These are phyloP conservation scores for Taxawa tesnikishii DNA, from an alignment of 2,329 filamentous ascomycete genomes.

Conservation along the genomic window DNA sequence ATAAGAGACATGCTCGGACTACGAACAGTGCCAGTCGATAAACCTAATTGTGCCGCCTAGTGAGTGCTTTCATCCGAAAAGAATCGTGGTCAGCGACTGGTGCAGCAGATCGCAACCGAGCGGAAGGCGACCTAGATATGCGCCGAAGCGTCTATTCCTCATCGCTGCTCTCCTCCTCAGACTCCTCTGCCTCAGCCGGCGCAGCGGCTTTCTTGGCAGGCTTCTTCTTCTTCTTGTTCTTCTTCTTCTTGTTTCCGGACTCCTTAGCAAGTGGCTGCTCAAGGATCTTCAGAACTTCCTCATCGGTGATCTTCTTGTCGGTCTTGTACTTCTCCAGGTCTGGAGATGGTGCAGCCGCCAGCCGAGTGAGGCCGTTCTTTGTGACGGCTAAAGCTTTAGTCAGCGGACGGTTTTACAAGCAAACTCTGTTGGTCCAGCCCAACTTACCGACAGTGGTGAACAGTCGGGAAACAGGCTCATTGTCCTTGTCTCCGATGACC, in stretches of 20 bases:
- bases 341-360: conserved; percentile 62
- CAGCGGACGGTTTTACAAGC: background rate
- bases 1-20: no score
- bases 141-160: no score
- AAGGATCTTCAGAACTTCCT: conserved; percentile 89
- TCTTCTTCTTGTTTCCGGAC: conserved; percentile 61
- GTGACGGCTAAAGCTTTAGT: conserved; percentile 58
- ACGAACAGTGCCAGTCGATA: no score
- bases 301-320: conserved; percentile 95
- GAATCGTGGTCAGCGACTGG: no score
- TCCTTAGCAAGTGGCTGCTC: conserved; percentile 65
- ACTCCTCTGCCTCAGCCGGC: conserved; percentile 31
- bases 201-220: conserved; percentile 59
- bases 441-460: conserved; percentile 88
- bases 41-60: no score
- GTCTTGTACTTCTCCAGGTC: conserved; percentile 78
- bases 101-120: no score
- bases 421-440: background rate
- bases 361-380: conserved; percentile 88
- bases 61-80: no score
- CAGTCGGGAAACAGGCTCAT: conserved; percentile 68
- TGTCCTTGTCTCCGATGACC: conserved; percentile 87
- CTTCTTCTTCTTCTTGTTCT: conserved; percentile 70
- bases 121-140: no score
- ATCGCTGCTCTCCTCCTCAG: conserved; percentile 13